A percentile compares a stretch with the other conserved stretches of the same genome.
Conservation (phyloP, 495 filamentous ascomycete species). For the Aspergillus ellipticus region DNA sequence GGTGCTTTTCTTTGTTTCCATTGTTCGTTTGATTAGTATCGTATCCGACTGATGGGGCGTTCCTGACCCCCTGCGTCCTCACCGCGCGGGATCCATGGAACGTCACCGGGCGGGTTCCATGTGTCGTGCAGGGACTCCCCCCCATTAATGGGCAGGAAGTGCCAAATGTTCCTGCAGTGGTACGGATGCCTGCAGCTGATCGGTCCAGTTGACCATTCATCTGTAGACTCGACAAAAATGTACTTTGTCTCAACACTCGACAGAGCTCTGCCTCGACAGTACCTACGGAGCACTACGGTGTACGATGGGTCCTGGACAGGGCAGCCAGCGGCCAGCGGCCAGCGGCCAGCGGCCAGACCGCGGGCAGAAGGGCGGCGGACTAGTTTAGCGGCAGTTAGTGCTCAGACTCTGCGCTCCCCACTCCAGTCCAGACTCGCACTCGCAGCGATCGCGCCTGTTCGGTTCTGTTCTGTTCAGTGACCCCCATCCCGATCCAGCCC, state of each 20-base stretch:
- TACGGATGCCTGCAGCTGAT: background rate
- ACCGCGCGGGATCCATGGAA: background rate
- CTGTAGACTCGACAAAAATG: too few species aligned
- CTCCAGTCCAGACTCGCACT: too few species aligned
- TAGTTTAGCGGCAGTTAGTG: too few species aligned
- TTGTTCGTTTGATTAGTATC: background rate
- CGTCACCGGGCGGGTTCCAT: background rate
- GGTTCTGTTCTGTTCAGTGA: too few species aligned
- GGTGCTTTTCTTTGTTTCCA: background rate
- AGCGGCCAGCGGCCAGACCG: background rate
- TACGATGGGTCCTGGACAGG: too few species aligned
- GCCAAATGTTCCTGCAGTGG: background rate
- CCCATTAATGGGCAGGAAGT: background rate
- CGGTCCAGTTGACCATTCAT: background rate
- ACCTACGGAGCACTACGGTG: too few species aligned
- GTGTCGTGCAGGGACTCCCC: background rate
- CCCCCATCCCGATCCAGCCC: too few species aligned
- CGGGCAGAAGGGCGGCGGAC: background rate
- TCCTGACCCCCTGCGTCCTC: background rate
- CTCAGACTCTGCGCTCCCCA: too few species aligned
- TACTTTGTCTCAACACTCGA: too few species aligned
- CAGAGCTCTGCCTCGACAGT: too few species aligned
- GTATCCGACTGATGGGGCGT: background rate
- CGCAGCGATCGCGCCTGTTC: too few species aligned
- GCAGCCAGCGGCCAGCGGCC: too few species aligned